These are phyloP conservation scores for Acephala macrosclerotiorum DNA, from an alignment of 2,329 filamentous ascomycete species.

Conservation along the genomic window DNA sequence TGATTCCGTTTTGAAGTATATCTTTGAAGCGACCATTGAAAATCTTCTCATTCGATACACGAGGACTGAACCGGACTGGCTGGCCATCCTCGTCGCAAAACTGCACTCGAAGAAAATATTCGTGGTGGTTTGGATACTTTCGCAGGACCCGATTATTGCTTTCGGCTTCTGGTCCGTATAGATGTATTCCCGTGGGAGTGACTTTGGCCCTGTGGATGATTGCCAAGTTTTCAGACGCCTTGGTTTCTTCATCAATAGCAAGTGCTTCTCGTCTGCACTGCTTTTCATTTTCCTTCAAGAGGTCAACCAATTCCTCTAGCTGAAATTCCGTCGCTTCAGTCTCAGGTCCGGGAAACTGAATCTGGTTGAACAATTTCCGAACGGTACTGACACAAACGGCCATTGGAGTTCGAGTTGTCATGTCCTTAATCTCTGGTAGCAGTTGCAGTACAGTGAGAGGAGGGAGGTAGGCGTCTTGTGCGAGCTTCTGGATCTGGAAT, in stretches of 20 bases:
- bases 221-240: neutral
- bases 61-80: conserved; percentile 64
- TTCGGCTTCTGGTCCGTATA: conserved; percentile 70
- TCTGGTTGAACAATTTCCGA: conserved; percentile 12
- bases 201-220: conserved; percentile 46
- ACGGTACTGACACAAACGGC: neutral
- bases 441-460: neutral
- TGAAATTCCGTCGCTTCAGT: conserved; percentile 15
- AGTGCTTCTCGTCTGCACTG: no score
- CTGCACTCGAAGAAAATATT: conserved; percentile 73
- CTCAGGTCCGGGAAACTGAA: conserved; percentile 6
- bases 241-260: neutral
- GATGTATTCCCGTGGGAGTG: conserved; percentile 64
- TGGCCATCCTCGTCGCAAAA: conserved; percentile 79
- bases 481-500: conserved; percentile 17
- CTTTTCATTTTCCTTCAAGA: neutral
- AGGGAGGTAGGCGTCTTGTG: conserved; percentile 2
- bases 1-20: conserved; percentile 65
- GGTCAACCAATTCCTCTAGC: neutral
- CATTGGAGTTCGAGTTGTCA: neutral
- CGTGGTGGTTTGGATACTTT: conserved; percentile 63
- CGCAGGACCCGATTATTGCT: conserved; percentile 75
- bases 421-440: conserved; percentile 11
- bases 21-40: conserved; percentile 65
- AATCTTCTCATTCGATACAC: conserved; percentile 57